Percentiles rank a stretch among this genome's conserved stretches.
phyloP scores from a whole-genome alignment of 306 rosid species.

The Notholithocarpus densiflorus region DNA sequence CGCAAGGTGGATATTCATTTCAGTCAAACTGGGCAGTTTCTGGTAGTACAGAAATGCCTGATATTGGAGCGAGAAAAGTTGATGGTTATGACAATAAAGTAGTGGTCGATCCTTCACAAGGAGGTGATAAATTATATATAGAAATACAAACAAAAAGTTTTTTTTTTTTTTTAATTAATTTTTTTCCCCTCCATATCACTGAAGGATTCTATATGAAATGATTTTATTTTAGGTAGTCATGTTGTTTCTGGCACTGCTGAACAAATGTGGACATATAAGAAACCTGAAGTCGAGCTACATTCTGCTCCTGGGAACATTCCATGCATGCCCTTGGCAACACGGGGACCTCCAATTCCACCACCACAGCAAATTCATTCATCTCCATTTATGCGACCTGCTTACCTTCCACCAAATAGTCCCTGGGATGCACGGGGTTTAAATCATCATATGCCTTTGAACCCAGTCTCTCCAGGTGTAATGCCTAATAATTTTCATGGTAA shows the following conservation, averaged over 20 bases:
- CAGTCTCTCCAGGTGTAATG: constrained; percentile 46
- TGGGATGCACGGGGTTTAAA: constrained; percentile 74
- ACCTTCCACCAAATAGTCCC: constrained; percentile 70
- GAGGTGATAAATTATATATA: constrained; percentile 45
- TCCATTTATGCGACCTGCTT: constrained; percentile 56
- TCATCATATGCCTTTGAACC: constrained; percentile 59
- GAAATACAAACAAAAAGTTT: background rate
- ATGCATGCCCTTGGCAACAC: constrained; percentile 43
- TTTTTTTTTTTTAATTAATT: background rate
- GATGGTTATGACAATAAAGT: constrained; percentile 55
- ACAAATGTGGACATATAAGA: constrained; percentile 31
- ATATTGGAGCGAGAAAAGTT: constrained; percentile 53
- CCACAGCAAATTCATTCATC: constrained; percentile 71
- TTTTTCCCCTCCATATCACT: background rate
- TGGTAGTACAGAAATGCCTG: constrained; percentile 57
- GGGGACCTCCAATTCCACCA: constrained; percentile 67
- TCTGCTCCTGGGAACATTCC: constrained; percentile 53
- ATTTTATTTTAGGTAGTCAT: constrained; percentile 24
- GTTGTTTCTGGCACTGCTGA: constrained; percentile 27
- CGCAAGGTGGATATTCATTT: constrained; percentile 49
- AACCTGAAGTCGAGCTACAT: constrained; percentile 41
- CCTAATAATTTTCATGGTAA: constrained; percentile 54
- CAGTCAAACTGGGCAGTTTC: constrained; percentile 69
- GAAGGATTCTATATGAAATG: constrained; percentile 21
- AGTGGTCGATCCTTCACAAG: constrained; percentile 61